These are phyloP conservation scores for Echinosophora koreensis DNA, from an alignment of 306 rosid species.

Conservation along the genomic window DNA sequence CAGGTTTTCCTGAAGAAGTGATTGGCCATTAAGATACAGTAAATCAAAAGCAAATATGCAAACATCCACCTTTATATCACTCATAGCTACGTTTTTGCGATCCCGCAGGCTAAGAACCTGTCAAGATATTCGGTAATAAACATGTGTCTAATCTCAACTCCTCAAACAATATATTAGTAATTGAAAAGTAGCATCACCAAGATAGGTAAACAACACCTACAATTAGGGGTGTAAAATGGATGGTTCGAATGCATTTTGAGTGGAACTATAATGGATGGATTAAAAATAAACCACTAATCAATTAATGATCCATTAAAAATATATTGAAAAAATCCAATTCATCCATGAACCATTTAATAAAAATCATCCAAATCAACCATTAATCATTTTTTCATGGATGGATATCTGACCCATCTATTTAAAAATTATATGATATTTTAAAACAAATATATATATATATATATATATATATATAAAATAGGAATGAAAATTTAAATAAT, in stretches of 20 bases:
- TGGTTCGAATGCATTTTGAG: no score
- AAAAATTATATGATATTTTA: no score
- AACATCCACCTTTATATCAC: conserved; percentile 79
- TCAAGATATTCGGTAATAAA: conserved; percentile 49
- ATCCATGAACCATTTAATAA: no score
- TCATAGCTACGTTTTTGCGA: conserved; percentile 76
- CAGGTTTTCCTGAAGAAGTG: conserved; percentile 77
- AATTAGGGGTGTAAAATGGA: no score
- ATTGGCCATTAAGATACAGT: conserved; percentile 79
- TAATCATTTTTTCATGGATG: no score
- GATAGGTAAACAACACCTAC: no score
- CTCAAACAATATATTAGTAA: conserved; percentile 24
- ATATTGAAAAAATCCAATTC: no score
- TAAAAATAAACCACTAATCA: no score
- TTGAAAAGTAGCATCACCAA: neutral
- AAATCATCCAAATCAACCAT: no score
- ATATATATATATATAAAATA: neutral
- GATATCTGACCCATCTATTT: no score
- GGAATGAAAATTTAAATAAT: conserved; percentile 13
- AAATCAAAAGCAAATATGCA: conserved; percentile 91
- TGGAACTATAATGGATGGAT: no score
- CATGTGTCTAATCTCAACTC: conserved; percentile 32
- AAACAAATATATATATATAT: neutral
- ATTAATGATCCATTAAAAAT: no score
- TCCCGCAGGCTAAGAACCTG: conserved; percentile 91